A percentile compares a stretch with the other conserved stretches of the same genome.
Conservation (phyloP, 1,139 yeast genomes). For the Candida sp. region DNA sequence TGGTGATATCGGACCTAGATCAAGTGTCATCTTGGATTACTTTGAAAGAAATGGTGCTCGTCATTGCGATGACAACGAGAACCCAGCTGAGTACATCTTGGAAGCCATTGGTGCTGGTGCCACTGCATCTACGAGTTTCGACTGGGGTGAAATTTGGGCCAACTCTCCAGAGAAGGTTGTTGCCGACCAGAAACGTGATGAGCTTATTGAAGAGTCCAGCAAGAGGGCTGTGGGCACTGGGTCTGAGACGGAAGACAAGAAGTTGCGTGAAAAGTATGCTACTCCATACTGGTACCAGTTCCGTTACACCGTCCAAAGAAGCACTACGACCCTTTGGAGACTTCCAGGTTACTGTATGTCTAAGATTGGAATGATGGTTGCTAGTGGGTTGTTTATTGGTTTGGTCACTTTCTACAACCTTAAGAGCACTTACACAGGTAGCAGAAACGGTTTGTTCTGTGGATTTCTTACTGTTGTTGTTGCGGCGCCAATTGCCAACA, state of each 20-base stretch:
- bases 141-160: conserved; percentile 53
- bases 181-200: conserved; percentile 19
- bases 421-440: conserved; percentile 45
- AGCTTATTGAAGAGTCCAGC: conserved; percentile 20
- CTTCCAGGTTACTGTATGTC: conserved; percentile 47
- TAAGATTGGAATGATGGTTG: conserved; percentile 46
- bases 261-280: conserved; percentile 28
- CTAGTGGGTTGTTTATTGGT: conserved; percentile 55
- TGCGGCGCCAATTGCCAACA: conserved; percentile 54
- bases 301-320: conserved; percentile 34
- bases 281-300: conserved; percentile 42
- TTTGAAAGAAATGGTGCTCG: conserved; percentile 75
- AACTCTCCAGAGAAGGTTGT: conserved; percentile 34
- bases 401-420: conserved; percentile 49
- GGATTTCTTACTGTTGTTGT: conserved; percentile 54
- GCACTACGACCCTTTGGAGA: conserved; percentile 43
- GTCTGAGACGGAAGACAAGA: conserved; percentile 11
- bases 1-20: conserved; percentile 76
- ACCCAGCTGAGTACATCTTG: conserved; percentile 71
- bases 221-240: not conserved
- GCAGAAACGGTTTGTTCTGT: conserved; percentile 56
- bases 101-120: conserved; percentile 73
- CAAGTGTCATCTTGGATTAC: conserved; percentile 62
- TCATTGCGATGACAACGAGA: conserved; percentile 53
- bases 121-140: conserved; percentile 50